Evolutionary conservation across 2,329 filamentous ascomycete species (phyloP).

Genomic region (Beauveria sp.): DNA sequence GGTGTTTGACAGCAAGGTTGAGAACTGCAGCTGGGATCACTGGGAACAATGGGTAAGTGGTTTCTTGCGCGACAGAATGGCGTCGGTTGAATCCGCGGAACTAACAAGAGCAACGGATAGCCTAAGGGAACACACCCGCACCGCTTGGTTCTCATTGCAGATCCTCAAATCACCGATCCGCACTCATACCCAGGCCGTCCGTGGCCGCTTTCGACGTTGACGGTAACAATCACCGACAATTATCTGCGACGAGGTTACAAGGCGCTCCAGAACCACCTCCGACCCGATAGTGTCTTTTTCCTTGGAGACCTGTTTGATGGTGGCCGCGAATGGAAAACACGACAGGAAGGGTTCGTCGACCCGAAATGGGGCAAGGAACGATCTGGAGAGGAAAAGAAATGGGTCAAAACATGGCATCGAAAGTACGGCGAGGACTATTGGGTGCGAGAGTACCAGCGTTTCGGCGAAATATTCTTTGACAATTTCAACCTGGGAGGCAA

Average conservation of each 20-base stretch:
- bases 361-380: slow-evolving; percentile 48
- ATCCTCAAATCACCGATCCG: slow-evolving; percentile 87
- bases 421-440: slow-evolving; percentile 78
- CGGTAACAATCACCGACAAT: slow-evolving; percentile 66
- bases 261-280: slow-evolving; percentile 65
- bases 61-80: neutral
- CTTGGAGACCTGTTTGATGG: slow-evolving; percentile 94
- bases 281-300: slow-evolving; percentile 85
- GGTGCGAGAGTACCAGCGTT: slow-evolving; percentile 80
- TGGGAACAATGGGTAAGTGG: slow-evolving; percentile 87
- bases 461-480: slow-evolving; percentile 75
- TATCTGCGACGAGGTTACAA: slow-evolving; percentile 79
- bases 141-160: slow-evolving; percentile 75
- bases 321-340: slow-evolving; percentile 86
- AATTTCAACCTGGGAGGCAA: slow-evolving; percentile 54
- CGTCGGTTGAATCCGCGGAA: neutral
- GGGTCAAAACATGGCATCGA: slow-evolving; percentile 59
- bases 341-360: slow-evolving; percentile 49
- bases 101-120: slow-evolving; percentile 38
- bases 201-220: slow-evolving; percentile 49
- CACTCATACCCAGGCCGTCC: slow-evolving; percentile 86
- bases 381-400: slow-evolving; percentile 43
- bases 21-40: slow-evolving; percentile 68
- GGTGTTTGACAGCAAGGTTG: slow-evolving; percentile 63
- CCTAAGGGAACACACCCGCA: slow-evolving; percentile 72